These are phyloP conservation scores for Metschnikowia santaceciliae DNA, from an alignment of 805 yeast genomes.

Conservation along the genomic window DNA sequence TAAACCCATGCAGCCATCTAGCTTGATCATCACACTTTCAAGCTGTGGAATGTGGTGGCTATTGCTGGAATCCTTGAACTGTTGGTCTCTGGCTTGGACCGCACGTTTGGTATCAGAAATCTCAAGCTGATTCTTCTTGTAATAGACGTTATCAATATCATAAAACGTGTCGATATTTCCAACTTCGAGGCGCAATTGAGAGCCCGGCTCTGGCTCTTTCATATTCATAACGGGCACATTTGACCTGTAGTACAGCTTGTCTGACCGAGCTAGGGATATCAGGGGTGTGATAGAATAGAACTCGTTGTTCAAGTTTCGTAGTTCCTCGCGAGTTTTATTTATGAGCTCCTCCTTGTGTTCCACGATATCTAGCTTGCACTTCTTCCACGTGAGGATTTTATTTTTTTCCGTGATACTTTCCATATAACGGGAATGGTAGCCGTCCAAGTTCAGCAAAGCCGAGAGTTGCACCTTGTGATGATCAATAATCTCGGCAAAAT, in stretches of 20 bases:
- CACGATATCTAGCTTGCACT: constrained; percentile 24
- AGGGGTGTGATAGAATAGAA: constrained; percentile 23
- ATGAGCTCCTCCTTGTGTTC: constrained; percentile 24
- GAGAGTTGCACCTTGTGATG: constrained; percentile 23
- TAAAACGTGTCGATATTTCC: constrained; percentile 20
- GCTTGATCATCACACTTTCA: constrained; percentile 10
- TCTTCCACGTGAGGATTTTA: constrained; percentile 33
- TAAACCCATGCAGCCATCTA: constrained; percentile 15
- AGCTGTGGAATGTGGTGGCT: constrained; percentile 15
- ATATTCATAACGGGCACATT: constrained; percentile 16
- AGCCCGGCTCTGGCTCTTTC: constrained; percentile 11
- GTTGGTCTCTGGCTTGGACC: constrained; percentile 3
- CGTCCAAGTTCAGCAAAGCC: constrained; percentile 25
- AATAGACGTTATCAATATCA: constrained; percentile 21
- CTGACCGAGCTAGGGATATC: constrained; percentile 6
- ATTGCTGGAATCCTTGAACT: constrained; percentile 7
- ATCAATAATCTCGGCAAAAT: constrained; percentile 21
- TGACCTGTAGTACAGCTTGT: constrained; percentile 26
- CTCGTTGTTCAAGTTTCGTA: constrained; percentile 27
- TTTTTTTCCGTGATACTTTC: constrained; percentile 21
- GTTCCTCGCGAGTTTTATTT: constrained; percentile 23
- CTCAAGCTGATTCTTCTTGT: constrained; percentile 30
- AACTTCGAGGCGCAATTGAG: constrained; percentile 7
- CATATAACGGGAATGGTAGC: constrained; percentile 27
- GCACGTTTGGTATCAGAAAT: constrained; percentile 26